Evolutionary conservation across 2,329 filamentous ascomycete species (phyloP), one percentile per base, ranked within the genome.

Genomic region (Diaporthe humulicola): DNA sequence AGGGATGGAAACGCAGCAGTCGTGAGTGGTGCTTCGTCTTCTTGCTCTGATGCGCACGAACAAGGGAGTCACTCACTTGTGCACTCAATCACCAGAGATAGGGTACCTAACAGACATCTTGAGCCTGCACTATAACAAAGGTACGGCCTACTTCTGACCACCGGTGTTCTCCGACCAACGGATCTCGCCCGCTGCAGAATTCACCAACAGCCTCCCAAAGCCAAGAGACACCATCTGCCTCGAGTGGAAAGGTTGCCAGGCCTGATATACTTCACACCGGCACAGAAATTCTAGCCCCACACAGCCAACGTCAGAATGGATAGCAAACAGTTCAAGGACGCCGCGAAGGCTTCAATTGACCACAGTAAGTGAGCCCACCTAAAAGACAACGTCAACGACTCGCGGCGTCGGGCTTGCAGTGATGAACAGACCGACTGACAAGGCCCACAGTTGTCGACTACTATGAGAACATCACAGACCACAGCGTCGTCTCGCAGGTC

Each of bases 261-360:
- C 19, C 22, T 50, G 19, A 28, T 42, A 36, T 5, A n/a, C 42
- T 22, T 12, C 30, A 36, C 22, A 15, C 15, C 2, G 14, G 2
- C n/a, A 60, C 22, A 38, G 14, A 8, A 25, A 1, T 60, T 14
- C n/a, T 40, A 6, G 57, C 6, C 38, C 57, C 1, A 60, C 38
- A 15, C 4, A 17, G 7, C 5, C 42, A 19, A 36, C 45, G 6
- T 40, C 64, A 36, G 73, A 60, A 98, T 98, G 96, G 92, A 98
- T 81, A 91, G 92, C 38, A 87, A 92, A 73, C 90, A 96, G 80
- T 98, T 98, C 84, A 90, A 92, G 77, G 86, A 91, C 76, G 94
- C 95, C 77, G 95, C 95, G 58, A 90, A 94, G 77, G 90, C 92
- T 74, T 93, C 93, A 75, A 91, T 98, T 81, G 94, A 97, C 78